Evolutionary conservation across 768 basidiomycete species (phyloP).

Genomic region (Suillus fuscotomentosus): DNA sequence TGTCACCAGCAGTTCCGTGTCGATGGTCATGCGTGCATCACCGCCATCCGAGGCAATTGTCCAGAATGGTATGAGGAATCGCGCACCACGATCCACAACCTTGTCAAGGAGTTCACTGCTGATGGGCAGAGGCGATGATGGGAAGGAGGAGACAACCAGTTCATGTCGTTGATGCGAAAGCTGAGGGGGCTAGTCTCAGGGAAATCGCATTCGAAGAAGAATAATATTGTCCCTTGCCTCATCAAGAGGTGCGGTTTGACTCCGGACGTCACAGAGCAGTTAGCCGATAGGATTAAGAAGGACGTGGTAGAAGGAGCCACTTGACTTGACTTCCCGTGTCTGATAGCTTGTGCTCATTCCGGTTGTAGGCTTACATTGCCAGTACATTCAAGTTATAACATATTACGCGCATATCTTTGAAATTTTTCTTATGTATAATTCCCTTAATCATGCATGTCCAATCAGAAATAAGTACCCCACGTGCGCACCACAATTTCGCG

Average conservation of each 20-base stretch:
- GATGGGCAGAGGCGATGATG: slow-evolving; percentile 24
- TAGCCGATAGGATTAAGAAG: slow-evolving; percentile 5
- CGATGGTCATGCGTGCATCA: slow-evolving; percentile 40
- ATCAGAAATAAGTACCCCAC: no score
- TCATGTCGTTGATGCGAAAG: slow-evolving; percentile 16
- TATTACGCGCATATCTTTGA: no score
- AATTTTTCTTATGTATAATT: no score
- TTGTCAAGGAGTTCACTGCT: slow-evolving; percentile 20
- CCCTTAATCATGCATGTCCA: no score
- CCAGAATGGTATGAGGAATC: slow-evolving; percentile 25
- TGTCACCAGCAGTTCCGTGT: slow-evolving; percentile 25
- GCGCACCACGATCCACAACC: slow-evolving; percentile 18
- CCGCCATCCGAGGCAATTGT: slow-evolving; percentile 25
- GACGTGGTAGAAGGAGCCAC: no score
- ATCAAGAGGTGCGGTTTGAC: slow-evolving; percentile 27
- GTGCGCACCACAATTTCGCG: no score
- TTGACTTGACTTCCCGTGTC: no score
- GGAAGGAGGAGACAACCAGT: slow-evolving; percentile 16
- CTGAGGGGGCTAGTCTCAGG: slow-evolving; percentile 16
- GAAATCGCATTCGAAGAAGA: slow-evolving; percentile 20
- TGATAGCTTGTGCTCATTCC: background rate
- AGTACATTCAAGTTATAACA: no score
- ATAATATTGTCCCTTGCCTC: slow-evolving; percentile 19
- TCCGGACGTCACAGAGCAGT: slow-evolving; percentile 21
- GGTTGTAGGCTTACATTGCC: background rate